These are phyloP conservation scores for Pneumocystis jirovecii DNA, from an alignment of 1,139 yeast species.

Conservation along the genomic window DNA sequence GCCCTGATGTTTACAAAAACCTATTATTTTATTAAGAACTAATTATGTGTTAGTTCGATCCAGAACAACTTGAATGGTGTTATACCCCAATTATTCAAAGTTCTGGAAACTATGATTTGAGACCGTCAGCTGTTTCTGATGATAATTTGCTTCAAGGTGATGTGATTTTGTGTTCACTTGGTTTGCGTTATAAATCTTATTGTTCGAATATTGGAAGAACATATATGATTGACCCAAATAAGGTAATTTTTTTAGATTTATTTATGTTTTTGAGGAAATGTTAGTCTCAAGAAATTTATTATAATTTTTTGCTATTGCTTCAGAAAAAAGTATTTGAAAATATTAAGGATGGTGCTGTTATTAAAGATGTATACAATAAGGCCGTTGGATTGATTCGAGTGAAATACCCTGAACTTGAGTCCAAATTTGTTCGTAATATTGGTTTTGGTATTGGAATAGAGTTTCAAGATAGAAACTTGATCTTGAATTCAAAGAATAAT, in stretches of 20 bases:
- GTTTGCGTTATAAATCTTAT: conserved; percentile 75
- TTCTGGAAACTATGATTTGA: conserved; percentile 72
- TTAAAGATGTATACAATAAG: conserved; percentile 51
- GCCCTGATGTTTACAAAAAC: conserved; percentile 29
- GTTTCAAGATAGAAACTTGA: conserved; percentile 65
- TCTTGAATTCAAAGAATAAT: conserved; percentile 61
- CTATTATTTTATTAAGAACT: conserved; percentile 24
- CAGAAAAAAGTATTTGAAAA: conserved; percentile 46
- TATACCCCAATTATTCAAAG: conserved; percentile 85
- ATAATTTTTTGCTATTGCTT: conserved; percentile 50
- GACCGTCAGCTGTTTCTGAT: conserved; percentile 68
- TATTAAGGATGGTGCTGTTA: conserved; percentile 53
- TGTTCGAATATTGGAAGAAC: conserved; percentile 83
- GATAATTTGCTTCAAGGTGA: conserved; percentile 56
- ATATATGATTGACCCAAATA: conserved; percentile 77
- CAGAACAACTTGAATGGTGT: conserved; percentile 79
- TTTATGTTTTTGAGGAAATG: background rate
- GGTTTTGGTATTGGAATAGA: conserved; percentile 90
- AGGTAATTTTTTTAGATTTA: conserved; percentile 15
- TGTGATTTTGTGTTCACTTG: conserved; percentile 69
- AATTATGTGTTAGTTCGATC: conserved; percentile 38
- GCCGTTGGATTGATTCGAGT: conserved; percentile 42
- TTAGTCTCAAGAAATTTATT: conserved; percentile 53
- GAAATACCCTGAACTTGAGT: conserved; percentile 46
- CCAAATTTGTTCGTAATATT: conserved; percentile 58